Evolutionary conservation across 441 rosid genomes (phyloP), one percentile per base, ranked within the genome.

Genomic region (Populus hybrid): DNA sequence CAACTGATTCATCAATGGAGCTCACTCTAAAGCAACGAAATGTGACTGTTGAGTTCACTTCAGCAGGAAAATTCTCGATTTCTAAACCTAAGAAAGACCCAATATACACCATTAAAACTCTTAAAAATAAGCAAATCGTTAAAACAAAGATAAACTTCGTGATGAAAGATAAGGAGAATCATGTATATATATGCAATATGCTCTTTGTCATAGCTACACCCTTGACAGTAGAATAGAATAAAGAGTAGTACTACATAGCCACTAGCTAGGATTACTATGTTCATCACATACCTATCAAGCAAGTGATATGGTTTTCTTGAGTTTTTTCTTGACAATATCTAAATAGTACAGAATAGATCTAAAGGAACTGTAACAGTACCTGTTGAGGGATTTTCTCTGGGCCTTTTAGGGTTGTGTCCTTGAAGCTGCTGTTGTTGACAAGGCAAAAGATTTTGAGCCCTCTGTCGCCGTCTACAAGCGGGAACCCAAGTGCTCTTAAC

Each of bases 401-500:
- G 85, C 63, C 98, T 87, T 80, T 91, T 94, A 12, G 88, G 82
- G 77, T 81, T 87, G 3, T 84, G 88, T 69, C 73, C 84, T 3
- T 73, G 84, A 4, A 10, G 77, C 5, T 76, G 78, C 35, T 82
- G 82, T 10, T 36, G 86, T 64, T 78, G 76, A 63, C 82, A 19
- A 53, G 77, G 74, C 16, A 12, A 66, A 59, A 66, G 75, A 18
- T 80, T 84, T 28, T 85, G 91, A 70, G 87, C 92, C 68, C 89
- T 86, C 73, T 87, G 97, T 9, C 95, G 89, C 85, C 98, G 89
- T 71, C 85, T 91, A 2, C 92, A 84, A 26, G 98, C 94, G 59
- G 99, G 91, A 83, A 94, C 92, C 98, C 99, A 95, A 50, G 99
- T 95, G 84, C 99, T 95, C 81, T 85, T 94, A 57, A 95, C 88